Conservation (phyloP, 768 basidiomycete genomes). For the Xerocomus brunneocitrinus region DNA sequence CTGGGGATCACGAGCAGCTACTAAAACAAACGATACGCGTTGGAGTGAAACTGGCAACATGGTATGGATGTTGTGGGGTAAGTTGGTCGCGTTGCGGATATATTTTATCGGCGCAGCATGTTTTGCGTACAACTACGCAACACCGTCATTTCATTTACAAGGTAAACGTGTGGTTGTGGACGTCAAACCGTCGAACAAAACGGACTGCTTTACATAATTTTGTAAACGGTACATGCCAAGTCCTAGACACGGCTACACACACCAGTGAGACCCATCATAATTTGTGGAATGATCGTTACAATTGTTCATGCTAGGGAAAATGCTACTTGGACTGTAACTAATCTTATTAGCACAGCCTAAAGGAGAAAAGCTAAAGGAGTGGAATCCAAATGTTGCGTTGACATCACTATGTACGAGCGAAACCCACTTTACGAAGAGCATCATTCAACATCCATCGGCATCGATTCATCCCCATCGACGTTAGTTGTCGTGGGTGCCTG, state of each 20-base stretch:
- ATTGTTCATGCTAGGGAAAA: not conserved
- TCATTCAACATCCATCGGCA: slow-evolving; percentile 14
- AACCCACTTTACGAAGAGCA: not conserved
- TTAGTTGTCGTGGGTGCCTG: not conserved
- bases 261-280: no score
- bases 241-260: no score
- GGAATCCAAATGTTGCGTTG: not conserved
- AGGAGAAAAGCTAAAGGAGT: slow-evolving; percentile 5
- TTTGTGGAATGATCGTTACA: not conserved
- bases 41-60: slow-evolving; percentile 20
- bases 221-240: no score
- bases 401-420: not conserved
- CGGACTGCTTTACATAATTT: no score
- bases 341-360: not conserved
- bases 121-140: no score
- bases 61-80: not conserved
- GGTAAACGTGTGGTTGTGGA: no score
- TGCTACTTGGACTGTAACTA: not conserved
- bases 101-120: no score
- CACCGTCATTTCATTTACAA: no score
- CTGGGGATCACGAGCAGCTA: slow-evolving; percentile 22
- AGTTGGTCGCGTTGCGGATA: no score
- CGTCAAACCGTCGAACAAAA: no score
- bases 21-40: slow-evolving; percentile 18
- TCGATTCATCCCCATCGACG: slow-evolving; percentile 8